Conservation (phyloP, 129 eudicot genomes). For the Logfia minima region DNA sequence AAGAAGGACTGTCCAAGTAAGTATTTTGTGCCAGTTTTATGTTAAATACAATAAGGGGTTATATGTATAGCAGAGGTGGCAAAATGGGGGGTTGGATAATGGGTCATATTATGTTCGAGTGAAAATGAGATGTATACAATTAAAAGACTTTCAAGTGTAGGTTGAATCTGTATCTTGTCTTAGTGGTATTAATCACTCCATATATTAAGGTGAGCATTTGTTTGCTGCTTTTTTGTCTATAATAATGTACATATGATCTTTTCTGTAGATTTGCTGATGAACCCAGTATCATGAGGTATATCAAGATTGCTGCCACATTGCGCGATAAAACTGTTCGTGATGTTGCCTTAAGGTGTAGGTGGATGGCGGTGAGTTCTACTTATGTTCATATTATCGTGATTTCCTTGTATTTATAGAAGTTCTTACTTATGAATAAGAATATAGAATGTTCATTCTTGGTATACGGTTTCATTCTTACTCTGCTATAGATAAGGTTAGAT, state of each 20-base stretch:
- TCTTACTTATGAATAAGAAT: not conserved
- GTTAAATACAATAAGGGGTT: not conserved
- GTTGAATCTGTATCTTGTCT: constrained; percentile 7
- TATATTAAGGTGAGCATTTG: not conserved
- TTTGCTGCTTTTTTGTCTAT: not conserved
- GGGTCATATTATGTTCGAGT: not conserved
- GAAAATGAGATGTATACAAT: not conserved
- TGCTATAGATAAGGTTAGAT: not conserved
- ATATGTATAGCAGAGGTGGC: not conserved
- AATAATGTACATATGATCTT: constrained; percentile 1
- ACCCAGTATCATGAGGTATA: constrained; percentile 78
- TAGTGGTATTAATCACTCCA: not conserved
- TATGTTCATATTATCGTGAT: constrained; percentile 6
- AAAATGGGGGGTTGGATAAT: not conserved
- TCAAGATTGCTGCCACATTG: constrained; percentile 81
- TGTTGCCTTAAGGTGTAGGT: constrained; percentile 85
- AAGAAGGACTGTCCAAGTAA: constrained; percentile 87
- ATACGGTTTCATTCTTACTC: not conserved
- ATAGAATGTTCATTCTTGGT: constrained; percentile 1
- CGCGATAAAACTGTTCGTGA: constrained; percentile 93
- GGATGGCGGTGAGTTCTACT: constrained; percentile 78
- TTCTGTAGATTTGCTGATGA: constrained; percentile 62
- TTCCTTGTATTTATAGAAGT: constrained; percentile 1
- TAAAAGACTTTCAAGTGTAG: not conserved
- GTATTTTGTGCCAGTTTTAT: constrained; percentile 34